Conservation (phyloP, 306 rosid species). For the Dalbergia oliveri region DNA sequence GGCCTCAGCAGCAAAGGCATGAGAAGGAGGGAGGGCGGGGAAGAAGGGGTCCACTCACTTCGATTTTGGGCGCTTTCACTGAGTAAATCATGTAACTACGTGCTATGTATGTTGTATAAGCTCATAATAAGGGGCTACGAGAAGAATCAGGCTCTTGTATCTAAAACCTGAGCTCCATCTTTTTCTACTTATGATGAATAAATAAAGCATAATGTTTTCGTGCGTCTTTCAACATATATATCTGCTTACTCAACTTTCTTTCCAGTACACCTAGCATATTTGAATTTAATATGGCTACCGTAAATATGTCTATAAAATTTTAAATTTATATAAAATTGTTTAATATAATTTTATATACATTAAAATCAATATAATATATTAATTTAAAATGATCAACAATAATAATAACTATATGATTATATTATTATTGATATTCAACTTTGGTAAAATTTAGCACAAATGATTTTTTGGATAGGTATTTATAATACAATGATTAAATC, state of each 20-base stretch:
- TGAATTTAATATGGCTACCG: not conserved
- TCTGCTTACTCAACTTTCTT: not conserved
- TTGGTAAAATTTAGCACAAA: too few relatives aligned
- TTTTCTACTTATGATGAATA: constrained; percentile 3
- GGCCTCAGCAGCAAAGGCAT: constrained; percentile 10
- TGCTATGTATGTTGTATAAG: not conserved
- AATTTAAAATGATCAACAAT: too few relatives aligned
- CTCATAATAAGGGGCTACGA: not conserved
- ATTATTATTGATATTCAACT: too few relatives aligned
- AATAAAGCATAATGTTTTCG: constrained; percentile 16
- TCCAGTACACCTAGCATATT: not conserved
- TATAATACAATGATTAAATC: too few relatives aligned
- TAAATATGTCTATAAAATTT: too few relatives aligned
- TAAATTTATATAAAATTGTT: too few relatives aligned
- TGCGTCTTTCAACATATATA: not conserved
- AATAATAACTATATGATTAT: too few relatives aligned
- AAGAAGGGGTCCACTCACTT: constrained; percentile 17
- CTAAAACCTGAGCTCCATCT: constrained; percentile 11
- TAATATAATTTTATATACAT: too few relatives aligned
- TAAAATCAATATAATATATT: too few relatives aligned
- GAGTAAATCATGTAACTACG: not conserved
- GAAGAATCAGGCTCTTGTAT: not conserved
- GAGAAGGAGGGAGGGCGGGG: not conserved
- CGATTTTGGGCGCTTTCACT: constrained; percentile 36
- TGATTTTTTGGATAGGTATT: too few relatives aligned